Percentiles rank a stretch among this genome's conserved stretches.
Conservation (phyloP, 306 rosid genomes). For the Cucumis hystrix region DNA sequence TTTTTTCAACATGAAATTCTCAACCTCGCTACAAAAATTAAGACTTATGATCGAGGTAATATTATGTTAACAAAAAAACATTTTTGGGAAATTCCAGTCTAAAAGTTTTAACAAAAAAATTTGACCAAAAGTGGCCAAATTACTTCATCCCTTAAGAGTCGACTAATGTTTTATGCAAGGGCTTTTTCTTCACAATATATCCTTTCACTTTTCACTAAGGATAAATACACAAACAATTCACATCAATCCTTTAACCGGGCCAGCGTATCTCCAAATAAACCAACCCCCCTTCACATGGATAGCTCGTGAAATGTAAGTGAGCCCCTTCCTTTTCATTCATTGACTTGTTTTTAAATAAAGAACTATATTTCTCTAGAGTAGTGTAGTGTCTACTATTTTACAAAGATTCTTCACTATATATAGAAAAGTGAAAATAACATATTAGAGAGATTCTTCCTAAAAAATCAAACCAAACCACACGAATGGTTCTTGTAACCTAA, state of each 20-base stretch:
- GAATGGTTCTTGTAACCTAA: constrained; percentile 41
- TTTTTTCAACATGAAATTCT: too few relatives aligned
- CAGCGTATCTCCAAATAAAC: neutral
- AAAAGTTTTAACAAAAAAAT: neutral
- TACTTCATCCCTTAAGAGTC: neutral
- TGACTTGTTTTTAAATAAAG: constrained; percentile 6
- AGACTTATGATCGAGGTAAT: too few relatives aligned
- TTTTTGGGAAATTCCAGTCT: neutral
- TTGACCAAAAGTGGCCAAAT: neutral
- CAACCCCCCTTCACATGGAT: constrained; percentile 75
- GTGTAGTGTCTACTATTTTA: constrained; percentile 12
- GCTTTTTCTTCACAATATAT: neutral
- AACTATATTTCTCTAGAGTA: neutral
- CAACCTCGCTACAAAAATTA: too few relatives aligned
- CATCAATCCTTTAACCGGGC: neutral
- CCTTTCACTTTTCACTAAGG: neutral
- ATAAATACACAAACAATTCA: neutral
- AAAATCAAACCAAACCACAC: constrained; percentile 24
- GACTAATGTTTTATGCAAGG: neutral
- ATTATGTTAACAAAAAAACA: neutral
- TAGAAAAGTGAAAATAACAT: constrained; percentile 12
- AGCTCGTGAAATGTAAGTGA: constrained; percentile 44
- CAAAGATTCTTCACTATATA: constrained; percentile 9
- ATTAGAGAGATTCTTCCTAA: constrained; percentile 28
- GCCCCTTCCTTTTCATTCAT: neutral